Evolutionary conservation across 225 moss, liverwort and hornwort genomes (phyloP), one percentile per base, ranked within the genome.

Genomic region (Takakia lepidozioides): DNA sequence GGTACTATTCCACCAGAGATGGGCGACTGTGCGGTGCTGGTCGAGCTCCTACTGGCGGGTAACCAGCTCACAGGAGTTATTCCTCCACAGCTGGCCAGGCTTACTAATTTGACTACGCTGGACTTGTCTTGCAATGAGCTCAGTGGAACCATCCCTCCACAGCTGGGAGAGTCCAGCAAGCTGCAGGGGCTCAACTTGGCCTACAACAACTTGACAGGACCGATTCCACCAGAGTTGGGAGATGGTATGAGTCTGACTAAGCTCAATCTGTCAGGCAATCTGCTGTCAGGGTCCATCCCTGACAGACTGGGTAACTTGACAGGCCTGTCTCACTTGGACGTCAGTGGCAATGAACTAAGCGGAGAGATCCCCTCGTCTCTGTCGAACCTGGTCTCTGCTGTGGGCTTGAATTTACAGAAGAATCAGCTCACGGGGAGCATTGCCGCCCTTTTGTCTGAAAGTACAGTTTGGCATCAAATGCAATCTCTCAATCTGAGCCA

Each of bases 341-440:
- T 83, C 27, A 56, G 59, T 57, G 64, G 74, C 66, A 82, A 82
- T 70, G 56, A 58, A 15, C 50, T 81, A 30, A 43, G 61, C 10
- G 72, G 81, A 21, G 8, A 57, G 15, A 43, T 81, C 11, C 81
- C 81, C 38, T 27, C 50, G 1, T 68, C 86, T 26, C 62, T 91
- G 35, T 71, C 83, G 2, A 77, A 91, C 48, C 48, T 91, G 25
- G 74, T 81, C 3, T 63, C 83, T 5, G 74, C 86, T 3, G 83
- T 84, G 27, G 74, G 72, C 1, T 53, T 90, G 38, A 72, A 83
- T 38, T 61, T 75, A 6, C 64, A 71, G 13, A 54, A 30, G 10
- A 90, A 90, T 24, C 49, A 16, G 3, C 58, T 90, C 8, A 72
- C 60, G 1, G 90, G 90, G 3, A 49, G 57, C 56, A 81, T 90